Conservation (phyloP, 305 asterid genomes). For the Stenogyne calaminthoides region DNA sequence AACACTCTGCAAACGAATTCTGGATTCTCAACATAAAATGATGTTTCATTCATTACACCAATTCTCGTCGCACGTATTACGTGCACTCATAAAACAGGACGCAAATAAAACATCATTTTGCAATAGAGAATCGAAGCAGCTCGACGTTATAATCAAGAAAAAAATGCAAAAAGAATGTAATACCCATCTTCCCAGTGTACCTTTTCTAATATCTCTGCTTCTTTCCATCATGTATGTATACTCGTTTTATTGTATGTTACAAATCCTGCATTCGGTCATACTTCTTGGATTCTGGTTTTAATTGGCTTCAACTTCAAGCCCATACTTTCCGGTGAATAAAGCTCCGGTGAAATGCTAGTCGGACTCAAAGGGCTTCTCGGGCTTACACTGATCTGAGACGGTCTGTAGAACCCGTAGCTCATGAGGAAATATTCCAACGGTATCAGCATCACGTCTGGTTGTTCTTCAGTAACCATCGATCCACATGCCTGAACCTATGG, state of each 20-base stretch:
- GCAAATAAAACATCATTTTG: not conserved
- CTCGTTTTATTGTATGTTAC: slow-evolving; percentile 35
- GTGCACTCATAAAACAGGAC: slow-evolving; percentile 1
- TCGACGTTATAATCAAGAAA: slow-evolving; percentile 29
- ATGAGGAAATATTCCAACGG: slow-evolving; percentile 80
- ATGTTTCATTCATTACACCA: not conserved
- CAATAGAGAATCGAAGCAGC: not conserved
- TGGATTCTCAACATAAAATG: not conserved
- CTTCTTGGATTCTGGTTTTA: slow-evolving; percentile 57
- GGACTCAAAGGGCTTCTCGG: slow-evolving; percentile 93
- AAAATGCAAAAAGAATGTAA: not conserved
- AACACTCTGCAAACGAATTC: slow-evolving; percentile 5
- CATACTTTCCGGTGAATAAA: slow-evolving; percentile 93
- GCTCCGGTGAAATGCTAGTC: slow-evolving; percentile 79
- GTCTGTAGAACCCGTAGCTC: slow-evolving; percentile 70
- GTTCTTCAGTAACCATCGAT: slow-evolving; percentile 83
- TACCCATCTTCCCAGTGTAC: slow-evolving; percentile 25
- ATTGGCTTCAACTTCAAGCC: slow-evolving; percentile 89
- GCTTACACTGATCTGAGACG: slow-evolving; percentile 61
- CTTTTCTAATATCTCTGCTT: slow-evolving; percentile 29
- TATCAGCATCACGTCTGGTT: slow-evolving; percentile 77
- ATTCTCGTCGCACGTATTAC: not conserved
- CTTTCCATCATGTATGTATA: slow-evolving; percentile 21
- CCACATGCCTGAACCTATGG: slow-evolving; percentile 87
- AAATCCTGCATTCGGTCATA: slow-evolving; percentile 33